Evolutionary conservation across 1,139 yeast genomes (phyloP).

Genomic region (Pichia sp.): DNA sequence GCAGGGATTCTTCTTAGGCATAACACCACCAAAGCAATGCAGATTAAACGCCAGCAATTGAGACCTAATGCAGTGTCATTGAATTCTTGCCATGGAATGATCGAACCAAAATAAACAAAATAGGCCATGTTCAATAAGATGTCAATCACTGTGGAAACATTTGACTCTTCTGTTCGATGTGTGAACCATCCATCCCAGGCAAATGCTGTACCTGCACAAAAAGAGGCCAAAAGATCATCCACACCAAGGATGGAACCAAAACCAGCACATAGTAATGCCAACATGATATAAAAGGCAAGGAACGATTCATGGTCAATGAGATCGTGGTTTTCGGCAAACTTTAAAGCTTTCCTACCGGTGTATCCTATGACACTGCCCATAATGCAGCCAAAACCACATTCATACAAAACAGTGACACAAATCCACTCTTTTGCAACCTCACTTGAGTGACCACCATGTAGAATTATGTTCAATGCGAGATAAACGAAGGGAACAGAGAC

Average conservation of each 20-base stretch:
- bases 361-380: conserved; percentile 79
- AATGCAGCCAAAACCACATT: conserved; percentile 79
- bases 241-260: conserved; percentile 89
- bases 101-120: conserved; percentile 91
- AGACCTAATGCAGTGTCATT: conserved; percentile 64
- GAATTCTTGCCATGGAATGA: conserved; percentile 87
- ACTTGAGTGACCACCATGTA: conserved; percentile 60
- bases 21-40: conserved; percentile 79
- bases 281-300: conserved; percentile 80
- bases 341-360: conserved; percentile 65
- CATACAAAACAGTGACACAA: conserved; percentile 74
- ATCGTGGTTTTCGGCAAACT: conserved; percentile 69
- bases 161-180: conserved; percentile 80
- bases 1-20: conserved; percentile 86
- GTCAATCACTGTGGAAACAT: conserved; percentile 90
- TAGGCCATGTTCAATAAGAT: conserved; percentile 77
- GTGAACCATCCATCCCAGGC: conserved; percentile 97
- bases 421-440: conserved; percentile 84
- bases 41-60: conserved; percentile 77
- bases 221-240: conserved; percentile 87
- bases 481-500: conserved; percentile 96
- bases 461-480: conserved; percentile 63
- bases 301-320: conserved; percentile 92
- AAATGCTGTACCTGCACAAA: conserved; percentile 94
- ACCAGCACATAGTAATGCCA: conserved; percentile 89